Evolutionary conservation across 805 yeast species (phyloP), one percentile per base, ranked within the genome.

Genomic region (Dipodascopsis tothii): DNA sequence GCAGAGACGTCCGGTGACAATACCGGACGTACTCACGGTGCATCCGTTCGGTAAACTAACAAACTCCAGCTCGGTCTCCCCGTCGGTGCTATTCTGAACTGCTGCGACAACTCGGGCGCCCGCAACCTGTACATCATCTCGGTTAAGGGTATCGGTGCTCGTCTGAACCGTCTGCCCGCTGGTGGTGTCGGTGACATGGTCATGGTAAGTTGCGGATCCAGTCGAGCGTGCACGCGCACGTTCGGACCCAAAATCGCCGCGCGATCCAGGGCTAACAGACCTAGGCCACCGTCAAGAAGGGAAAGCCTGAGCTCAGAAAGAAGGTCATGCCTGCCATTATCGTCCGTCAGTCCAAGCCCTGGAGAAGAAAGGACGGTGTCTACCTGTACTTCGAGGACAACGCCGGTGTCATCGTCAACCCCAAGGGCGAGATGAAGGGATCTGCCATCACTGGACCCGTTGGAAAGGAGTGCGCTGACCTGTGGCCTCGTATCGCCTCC

Each of bases 351-450:
- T 76, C 98, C 60, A 90, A 88, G 80, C 87, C 99, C 61, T 92
- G 99, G 99, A 90, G 99, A 90, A 86, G 99, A 84, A 90, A 82
- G 81, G 99, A 92, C 70, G 99, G 99, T 84, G 84, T 87, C 65
- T 92, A 72, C 88, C 86, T 92, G 73, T 92, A 92, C 86, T 92
- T 92, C 66, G 99, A 92, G 81, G 99, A 92, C 78, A 92, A 92
- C 70, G 99, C 99, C 60, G 53, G 98, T 82, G 99, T 94, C 73
- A 92, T 92, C 70, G 98, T 92, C 72, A 92, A 92, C 79, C 98
- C 99, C 71, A 92, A 92, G 92, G 99, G 99, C 80, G 99, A 92
- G 77, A 92, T 94, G 98, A 92, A 92, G 81, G 99, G 99, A 77
- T 94, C 98, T 62, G 99, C 98, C 68, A 92, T 92, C 73, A 94